Base-by-base conservation (phyloP, 2,329 filamentous ascomycete species). In the Orbilia brochopaga region DNA sequence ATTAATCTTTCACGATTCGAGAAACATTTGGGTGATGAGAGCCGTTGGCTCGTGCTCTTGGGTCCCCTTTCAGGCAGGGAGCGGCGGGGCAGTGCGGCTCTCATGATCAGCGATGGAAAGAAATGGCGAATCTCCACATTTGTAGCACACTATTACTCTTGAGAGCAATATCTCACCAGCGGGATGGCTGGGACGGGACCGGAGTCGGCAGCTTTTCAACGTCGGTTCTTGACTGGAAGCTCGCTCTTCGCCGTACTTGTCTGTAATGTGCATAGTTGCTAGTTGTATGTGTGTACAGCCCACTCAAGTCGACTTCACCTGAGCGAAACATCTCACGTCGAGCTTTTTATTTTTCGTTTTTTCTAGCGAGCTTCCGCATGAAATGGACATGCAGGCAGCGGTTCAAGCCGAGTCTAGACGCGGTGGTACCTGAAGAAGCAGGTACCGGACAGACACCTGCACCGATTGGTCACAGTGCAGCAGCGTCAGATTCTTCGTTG, bases 101-200 rank as follows among this genome's bases (percentile, higher is more conserved):
- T 42, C 37, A 42, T 42, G 37, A 42, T 42, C 37, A 13, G n/a
- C 37, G 27, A 32, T 32, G 27, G 27, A 42, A 42, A 17, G 37
- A 42, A 13, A 42, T 42, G 37, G 37, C 37, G 37, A 42, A 42
- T 42, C 37, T 42, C 37, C 37, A 42, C 37, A 42, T 15, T 42
- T 42, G 37, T 42, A 13, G 37, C 37, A 42, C 37, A 42, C 11
- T 42, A 13, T 42, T 42, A 15, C 5, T 13, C 5, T 17, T 15
- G n/a, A 42, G n/a, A 15, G n/a, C 13, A 42, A 42, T 42, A 15
- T 4, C n/a, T n/a, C n/a, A n/a, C n/a, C 37, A 42, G 2, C 11
- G 11, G 4, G 4, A 13, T 42, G 37, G 13, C 5, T 4, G 11
- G n/a, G 37, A 3, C 11, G n/a, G n/a, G 37, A 42, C 37, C 37